These are phyloP conservation scores for Nepenthes gracilis DNA, from an alignment of 148 eudicot species.

Conservation along the genomic window DNA sequence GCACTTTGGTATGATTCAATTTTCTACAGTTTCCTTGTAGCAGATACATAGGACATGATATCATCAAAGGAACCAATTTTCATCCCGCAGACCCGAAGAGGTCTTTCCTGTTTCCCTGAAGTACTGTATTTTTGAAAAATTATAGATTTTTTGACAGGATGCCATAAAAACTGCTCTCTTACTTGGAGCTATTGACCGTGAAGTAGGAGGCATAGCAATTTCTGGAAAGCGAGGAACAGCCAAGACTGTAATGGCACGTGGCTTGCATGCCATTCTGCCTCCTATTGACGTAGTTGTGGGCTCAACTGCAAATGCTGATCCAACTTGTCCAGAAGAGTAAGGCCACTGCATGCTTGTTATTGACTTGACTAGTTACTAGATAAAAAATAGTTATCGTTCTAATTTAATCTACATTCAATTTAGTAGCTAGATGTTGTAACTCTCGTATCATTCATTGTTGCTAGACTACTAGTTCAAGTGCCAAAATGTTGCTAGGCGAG, in stretches of 20 bases:
- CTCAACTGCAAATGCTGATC: constrained; percentile 91
- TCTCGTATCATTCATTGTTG: no score
- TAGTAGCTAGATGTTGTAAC: no score
- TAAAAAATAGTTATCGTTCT: no score
- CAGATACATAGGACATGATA: no score
- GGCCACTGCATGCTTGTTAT: constrained; percentile 19
- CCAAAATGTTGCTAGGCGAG: no score
- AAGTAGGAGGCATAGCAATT: constrained; percentile 92
- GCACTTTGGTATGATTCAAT: no score
- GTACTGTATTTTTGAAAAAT: not conserved
- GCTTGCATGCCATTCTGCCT: constrained; percentile 93
- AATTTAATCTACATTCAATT: no score
- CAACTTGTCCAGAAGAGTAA: constrained; percentile 88
- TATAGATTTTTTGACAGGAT: constrained; percentile 35
- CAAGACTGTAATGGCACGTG: constrained; percentile 97
- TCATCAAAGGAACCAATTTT: not conserved
- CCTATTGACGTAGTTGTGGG: constrained; percentile 91
- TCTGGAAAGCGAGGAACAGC: constrained; percentile 98
- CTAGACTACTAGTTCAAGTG: no score
- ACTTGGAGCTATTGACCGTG: constrained; percentile 96
- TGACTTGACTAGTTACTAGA: no score
- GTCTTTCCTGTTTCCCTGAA: not conserved
- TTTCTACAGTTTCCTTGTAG: no score
- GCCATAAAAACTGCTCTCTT: constrained; percentile 90
- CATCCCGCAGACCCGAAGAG: not conserved